Conservation (phyloP, 495 filamentous ascomycete genomes). For the Aspergillus heteromorphus region DNA sequence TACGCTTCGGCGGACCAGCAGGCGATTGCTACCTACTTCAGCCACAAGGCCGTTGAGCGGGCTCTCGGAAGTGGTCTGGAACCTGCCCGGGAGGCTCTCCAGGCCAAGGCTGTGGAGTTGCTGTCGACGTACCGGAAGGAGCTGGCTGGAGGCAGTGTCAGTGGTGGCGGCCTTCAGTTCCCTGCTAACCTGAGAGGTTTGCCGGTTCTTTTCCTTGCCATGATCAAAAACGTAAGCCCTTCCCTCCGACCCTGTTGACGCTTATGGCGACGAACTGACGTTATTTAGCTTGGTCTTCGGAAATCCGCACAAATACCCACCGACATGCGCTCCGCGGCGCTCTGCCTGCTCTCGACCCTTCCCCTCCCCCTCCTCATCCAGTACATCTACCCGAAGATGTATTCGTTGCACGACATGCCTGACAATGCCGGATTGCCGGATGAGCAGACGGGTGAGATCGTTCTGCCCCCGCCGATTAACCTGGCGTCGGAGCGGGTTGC, state of each 20-base stretch:
- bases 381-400: slow-evolving; percentile 92
- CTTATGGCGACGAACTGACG: slow-evolving; percentile 20
- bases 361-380: slow-evolving; percentile 89
- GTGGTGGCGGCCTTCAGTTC: slow-evolving; percentile 87
- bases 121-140: slow-evolving; percentile 96
- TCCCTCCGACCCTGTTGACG: background rate
- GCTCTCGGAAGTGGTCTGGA: slow-evolving; percentile 82
- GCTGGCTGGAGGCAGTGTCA: slow-evolving; percentile 90
- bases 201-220: slow-evolving; percentile 81
- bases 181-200: slow-evolving; percentile 84
- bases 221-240: slow-evolving; percentile 82
- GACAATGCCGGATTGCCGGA: slow-evolving; percentile 84
- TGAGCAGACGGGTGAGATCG: slow-evolving; percentile 76
- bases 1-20: slow-evolving; percentile 94
- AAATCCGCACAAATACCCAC: slow-evolving; percentile 95
- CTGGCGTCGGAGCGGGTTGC: slow-evolving; percentile 81
- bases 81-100: slow-evolving; percentile 81
- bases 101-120: slow-evolving; percentile 87
- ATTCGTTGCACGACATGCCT: slow-evolving; percentile 98
- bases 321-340: slow-evolving; percentile 88
- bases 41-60: slow-evolving; percentile 94
- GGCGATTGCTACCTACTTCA: slow-evolving; percentile 90
- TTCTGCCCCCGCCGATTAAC: slow-evolving; percentile 79
- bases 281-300: slow-evolving; percentile 71
- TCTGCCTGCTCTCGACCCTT: slow-evolving; percentile 87